Conservation (phyloP, 768 basidiomycete species). For the Termitomyces sp. region DNA sequence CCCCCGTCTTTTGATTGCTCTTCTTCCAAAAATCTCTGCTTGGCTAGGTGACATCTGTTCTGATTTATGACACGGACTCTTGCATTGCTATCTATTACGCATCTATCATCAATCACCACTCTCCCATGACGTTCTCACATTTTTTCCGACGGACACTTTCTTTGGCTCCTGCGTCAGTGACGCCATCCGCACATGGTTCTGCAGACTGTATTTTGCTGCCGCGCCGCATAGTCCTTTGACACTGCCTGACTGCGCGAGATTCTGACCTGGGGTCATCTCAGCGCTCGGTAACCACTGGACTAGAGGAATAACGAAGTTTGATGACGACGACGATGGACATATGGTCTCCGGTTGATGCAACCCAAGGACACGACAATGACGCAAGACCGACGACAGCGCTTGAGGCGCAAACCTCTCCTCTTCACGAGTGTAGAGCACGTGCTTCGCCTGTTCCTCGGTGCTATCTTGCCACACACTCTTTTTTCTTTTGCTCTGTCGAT, state of each 20-base stretch:
- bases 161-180: constrained; percentile 35
- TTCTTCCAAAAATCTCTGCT: constrained; percentile 38
- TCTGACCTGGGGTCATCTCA: constrained; percentile 41
- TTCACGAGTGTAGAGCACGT: constrained; percentile 47
- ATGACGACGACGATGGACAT: constrained; percentile 56
- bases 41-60: constrained; percentile 51
- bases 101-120: constrained; percentile 28
- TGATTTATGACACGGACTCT: constrained; percentile 53
- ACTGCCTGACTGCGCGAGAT: constrained; percentile 23
- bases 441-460: constrained; percentile 49
- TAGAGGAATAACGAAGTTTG: constrained; percentile 28
- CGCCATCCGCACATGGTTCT: constrained; percentile 27
- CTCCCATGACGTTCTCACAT: constrained; percentile 27
- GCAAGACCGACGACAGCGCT: constrained; percentile 64
- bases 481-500: constrained; percentile 36
- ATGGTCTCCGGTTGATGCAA: constrained; percentile 49
- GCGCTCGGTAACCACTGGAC: constrained; percentile 19
- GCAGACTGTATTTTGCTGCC: constrained; percentile 46
- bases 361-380: constrained; percentile 56
- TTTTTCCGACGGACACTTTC: constrained; percentile 30
- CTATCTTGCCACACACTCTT: constrained; percentile 53
- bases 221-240: constrained; percentile 45
- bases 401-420: constrained; percentile 54
- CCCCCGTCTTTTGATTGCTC: constrained; percentile 20
- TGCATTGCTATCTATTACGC: constrained; percentile 45